phyloP scores from a whole-genome alignment of 768 basidiomycete genomes.

The Podaxis rugospora region DNA sequence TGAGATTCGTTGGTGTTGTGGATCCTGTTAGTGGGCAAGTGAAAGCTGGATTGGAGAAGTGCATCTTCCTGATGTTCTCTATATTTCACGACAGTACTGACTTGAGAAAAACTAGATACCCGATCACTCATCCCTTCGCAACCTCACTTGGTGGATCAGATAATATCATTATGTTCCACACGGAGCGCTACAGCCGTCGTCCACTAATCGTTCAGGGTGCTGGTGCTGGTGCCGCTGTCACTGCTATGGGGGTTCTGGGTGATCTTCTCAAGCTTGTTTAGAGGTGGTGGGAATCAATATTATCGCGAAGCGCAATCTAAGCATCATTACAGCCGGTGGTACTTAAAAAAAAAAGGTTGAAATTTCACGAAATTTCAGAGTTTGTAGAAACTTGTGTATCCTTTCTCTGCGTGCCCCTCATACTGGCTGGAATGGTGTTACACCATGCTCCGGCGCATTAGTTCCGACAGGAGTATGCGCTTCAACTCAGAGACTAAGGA shows the following conservation, averaged over 20 bases:
- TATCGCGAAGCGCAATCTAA: background rate
- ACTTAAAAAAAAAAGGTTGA: too few species aligned
- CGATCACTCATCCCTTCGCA: slow-evolving; percentile 87
- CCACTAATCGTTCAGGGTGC: slow-evolving; percentile 95
- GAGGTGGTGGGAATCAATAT: background rate
- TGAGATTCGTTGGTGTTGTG: slow-evolving; percentile 92
- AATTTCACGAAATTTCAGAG: too few species aligned
- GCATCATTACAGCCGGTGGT: too few species aligned
- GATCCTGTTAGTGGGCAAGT: slow-evolving; percentile 71
- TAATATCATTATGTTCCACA: slow-evolving; percentile 98
- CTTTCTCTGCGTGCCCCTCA: too few species aligned
- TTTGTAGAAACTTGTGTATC: too few species aligned
- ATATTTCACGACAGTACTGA: background rate
- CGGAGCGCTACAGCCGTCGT: slow-evolving; percentile 81
- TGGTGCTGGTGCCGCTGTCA: slow-evolving; percentile 96
- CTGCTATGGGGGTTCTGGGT: slow-evolving; percentile 95
- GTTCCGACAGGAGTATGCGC: too few species aligned
- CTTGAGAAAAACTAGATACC: slow-evolving; percentile 58
- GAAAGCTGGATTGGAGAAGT: slow-evolving; percentile 90
- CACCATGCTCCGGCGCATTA: too few species aligned
- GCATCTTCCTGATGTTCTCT: slow-evolving; percentile 23
- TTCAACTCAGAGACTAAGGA: too few species aligned
- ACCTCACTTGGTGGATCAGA: slow-evolving; percentile 95
- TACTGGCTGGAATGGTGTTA: too few species aligned
- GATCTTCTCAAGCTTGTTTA: slow-evolving; percentile 67